Evolutionary conservation across 2,329 filamentous ascomycete species (phyloP), one percentile per base, ranked within the genome.

Genomic region (Aspergillus sp.): DNA sequence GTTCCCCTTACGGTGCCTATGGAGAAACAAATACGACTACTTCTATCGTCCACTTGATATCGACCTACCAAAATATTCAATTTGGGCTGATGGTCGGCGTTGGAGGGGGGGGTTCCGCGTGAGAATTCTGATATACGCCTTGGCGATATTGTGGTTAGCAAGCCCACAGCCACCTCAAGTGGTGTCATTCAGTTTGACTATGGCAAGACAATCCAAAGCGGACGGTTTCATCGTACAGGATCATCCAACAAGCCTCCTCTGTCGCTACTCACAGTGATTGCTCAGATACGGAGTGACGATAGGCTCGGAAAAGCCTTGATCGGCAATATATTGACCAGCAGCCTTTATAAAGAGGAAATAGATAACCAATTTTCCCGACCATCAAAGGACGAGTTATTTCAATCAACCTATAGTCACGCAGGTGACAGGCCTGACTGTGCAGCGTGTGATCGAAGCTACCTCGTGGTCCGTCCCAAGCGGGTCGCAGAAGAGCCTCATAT

Each of bases 51-150:
- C 5, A 22, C 22, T 5, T 22, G 22, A 22, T 5, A 3, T 22
- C 22, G 5, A 22, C 22, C 5, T 22, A 22, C 22, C 5, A 22
- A 22, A 22, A 22, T 22, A 5, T 22, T 22, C 5, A 5, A 22
- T 22, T 22, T 22, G 5, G 22, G 22, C 22, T 81, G 2, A 71
- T 81, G 68, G 76, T 81, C 1, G 78, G 78, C 17, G 74, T 81
- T 38, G 77, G 74, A 0, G 73, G 73, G 11, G 69, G 67, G 1
- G 61, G 61, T 66, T 1, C 69, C 68, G 5, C 65, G 57, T 36
- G 53, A 13, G 39, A 61, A 22, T 22, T 5, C 22, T 11, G 65
- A 73, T 53, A 68, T 72, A 13, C 63, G 67, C 12, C 65, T 72
- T 0, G 70, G 70, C 0, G 68, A 73, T 56, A 62, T 73, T 6